These are phyloP conservation scores for Cercophora samala DNA, from an alignment of 495 filamentous ascomycete genomes.

Conservation along the genomic window DNA sequence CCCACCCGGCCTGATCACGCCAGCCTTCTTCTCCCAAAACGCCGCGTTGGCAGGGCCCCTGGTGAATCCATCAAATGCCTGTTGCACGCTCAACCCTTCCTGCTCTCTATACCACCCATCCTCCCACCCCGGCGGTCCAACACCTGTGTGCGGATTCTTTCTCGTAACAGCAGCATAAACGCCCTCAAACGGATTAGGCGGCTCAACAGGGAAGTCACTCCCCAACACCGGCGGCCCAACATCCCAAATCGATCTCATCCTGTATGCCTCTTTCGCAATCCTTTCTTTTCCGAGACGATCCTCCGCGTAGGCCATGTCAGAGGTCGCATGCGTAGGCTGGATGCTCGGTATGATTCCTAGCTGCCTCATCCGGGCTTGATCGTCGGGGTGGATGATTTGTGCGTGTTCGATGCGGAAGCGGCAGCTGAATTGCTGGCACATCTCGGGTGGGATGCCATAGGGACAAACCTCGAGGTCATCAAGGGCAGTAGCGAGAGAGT, in stretches of 20 bases:
- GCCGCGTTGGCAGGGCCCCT: conserved; percentile 43
- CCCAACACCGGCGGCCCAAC: conserved; percentile 52
- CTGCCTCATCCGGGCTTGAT: conserved; percentile 51
- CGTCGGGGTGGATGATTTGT: conserved; percentile 61
- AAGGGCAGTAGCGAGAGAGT: conserved; percentile 50
- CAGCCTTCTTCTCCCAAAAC: conserved; percentile 51
- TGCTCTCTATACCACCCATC: conserved; percentile 49
- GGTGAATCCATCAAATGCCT: conserved; percentile 58
- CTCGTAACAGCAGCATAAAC: conserved; percentile 61
- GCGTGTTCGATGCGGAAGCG: conserved; percentile 64
- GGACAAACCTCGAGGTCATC: conserved; percentile 41
- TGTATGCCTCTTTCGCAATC: conserved; percentile 50
- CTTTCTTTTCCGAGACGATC: conserved; percentile 51
- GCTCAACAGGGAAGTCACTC: conserved; percentile 65
- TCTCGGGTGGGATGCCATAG: conserved; percentile 20
- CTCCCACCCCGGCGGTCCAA: conserved; percentile 40
- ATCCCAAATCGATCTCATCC: conserved; percentile 53
- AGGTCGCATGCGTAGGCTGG: conserved; percentile 65
- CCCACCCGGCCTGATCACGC: conserved; percentile 49
- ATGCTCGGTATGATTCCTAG: conserved; percentile 62
- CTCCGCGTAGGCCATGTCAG: conserved; percentile 59
- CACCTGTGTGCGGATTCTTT: conserved; percentile 49
- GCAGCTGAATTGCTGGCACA: conserved; percentile 45
- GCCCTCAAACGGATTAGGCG: conserved; percentile 56
- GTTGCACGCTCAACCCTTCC: conserved; percentile 49